Evolutionary conservation across 306 rosid species (phyloP), one percentile per base, ranked within the genome.

Genomic region (Cyclanthera cordifolia): DNA sequence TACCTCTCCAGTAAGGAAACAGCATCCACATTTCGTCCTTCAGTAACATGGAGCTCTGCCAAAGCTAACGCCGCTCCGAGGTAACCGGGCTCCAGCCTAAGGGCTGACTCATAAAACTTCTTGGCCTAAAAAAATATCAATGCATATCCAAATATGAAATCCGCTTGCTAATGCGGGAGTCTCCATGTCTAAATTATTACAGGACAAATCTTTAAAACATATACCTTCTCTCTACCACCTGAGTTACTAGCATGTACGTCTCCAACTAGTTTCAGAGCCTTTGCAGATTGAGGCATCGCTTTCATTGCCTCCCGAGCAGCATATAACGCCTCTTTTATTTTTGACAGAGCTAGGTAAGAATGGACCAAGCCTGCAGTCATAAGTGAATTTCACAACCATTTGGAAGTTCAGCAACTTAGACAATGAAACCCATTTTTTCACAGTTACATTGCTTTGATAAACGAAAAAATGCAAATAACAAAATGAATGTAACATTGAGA

Each of bases 221-320:
- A 54, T 83, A 88, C 99, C 96, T 94, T 90, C 81, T 94, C 97
- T 82, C 97, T 86, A 82, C 99, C 99, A 74, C 88, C 63, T 11
- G 95, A 79, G 78, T 85, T 94, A 84, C 89, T 90, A 21, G 92
- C 99, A 78, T 94, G 97, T 51, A 88, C 99, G 77, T 94, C 99
- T 56, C 97, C 99, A 39, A 94, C 97, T 76, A 94, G 78, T 81
- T 94, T 94, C 70, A 90, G 82, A 61, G 99, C 97, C 89, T 90
- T 94, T 16, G 99, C 99, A 1, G 97, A 94, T 73, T 94, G 97
- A 77, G 99, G 99, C 96, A 90, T 94, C 79, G 97, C 96, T 78
- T 88, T 94, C 99, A 94, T 90, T 51, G 99, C 99, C 82, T 90
- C 99, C 85, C 99, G 85, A 7, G 99, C 80, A 67, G 97, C 96